Conservation (phyloP, 257 asterid species). For the Salvia hispanica region DNA sequence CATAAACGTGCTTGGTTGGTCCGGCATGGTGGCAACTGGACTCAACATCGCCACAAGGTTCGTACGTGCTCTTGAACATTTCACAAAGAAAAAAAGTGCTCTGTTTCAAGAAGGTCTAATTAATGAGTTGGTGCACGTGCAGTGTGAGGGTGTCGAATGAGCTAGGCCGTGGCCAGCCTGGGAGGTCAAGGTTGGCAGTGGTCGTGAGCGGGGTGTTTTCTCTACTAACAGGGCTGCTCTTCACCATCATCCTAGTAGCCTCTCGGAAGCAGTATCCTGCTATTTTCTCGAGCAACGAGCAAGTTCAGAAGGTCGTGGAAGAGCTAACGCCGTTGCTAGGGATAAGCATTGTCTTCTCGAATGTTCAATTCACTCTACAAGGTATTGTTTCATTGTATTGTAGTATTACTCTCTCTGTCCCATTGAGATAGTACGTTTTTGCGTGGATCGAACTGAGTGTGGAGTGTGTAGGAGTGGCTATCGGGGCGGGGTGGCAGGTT, state of each 20-base stretch:
- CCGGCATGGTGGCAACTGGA: constrained; percentile 44
- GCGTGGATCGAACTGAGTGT: too few relatives aligned
- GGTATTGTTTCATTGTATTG: constrained; percentile 29
- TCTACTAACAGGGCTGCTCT: constrained; percentile 38
- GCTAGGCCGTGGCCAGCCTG: constrained; percentile 47
- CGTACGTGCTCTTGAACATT: background rate
- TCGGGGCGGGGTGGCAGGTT: constrained; percentile 69
- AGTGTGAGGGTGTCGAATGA: constrained; percentile 63
- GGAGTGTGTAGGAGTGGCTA: constrained; percentile 45
- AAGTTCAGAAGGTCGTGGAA: constrained; percentile 43
- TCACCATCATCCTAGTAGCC: constrained; percentile 35
- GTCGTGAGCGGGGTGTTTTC: constrained; percentile 43
- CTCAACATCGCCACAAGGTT: constrained; percentile 55
- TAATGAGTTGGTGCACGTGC: constrained; percentile 9
- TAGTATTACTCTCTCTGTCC: too few relatives aligned
- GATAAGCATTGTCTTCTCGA: constrained; percentile 41
- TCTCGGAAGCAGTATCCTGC: constrained; percentile 42
- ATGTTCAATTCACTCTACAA: constrained; percentile 49
- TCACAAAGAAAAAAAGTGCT: too few relatives aligned
- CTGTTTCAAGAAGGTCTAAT: too few relatives aligned
- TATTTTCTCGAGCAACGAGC: constrained; percentile 38
- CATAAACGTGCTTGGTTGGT: constrained; percentile 49
- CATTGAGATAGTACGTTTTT: too few relatives aligned
- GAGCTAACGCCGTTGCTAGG: constrained; percentile 56
- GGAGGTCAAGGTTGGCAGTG: constrained; percentile 45